These are phyloP conservation scores for Bromus sterilis DNA, from an alignment of 176 grass and related monocot genomes.

Conservation along the genomic window DNA sequence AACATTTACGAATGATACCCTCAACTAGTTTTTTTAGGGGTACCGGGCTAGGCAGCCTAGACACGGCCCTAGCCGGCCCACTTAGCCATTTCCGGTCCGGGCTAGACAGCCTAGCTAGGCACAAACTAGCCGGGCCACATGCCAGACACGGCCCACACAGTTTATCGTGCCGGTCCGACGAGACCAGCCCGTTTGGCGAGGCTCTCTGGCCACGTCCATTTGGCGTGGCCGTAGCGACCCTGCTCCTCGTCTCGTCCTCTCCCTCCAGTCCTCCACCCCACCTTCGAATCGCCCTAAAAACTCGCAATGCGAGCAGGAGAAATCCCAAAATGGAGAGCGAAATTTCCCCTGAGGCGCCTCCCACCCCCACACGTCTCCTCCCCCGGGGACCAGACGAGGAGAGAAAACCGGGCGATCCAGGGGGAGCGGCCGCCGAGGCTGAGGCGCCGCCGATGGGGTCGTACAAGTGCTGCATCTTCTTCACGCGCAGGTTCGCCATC, in stretches of 20 bases:
- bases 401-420: not conserved
- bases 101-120: too few species aligned
- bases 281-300: conserved; percentile 25
- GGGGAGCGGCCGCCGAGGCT: conserved; percentile 6
- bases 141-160: too few species aligned
- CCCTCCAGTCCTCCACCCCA: not conserved
- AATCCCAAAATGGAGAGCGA: conserved; percentile 23
- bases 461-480: conserved; percentile 85
- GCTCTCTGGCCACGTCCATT: too few species aligned
- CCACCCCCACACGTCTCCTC: conserved; percentile 21
- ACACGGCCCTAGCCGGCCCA: too few species aligned
- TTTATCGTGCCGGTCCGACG: too few species aligned
- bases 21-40: too few species aligned
- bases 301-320: conserved; percentile 11
- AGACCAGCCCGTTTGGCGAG: too few species aligned
- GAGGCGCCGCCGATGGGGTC: conserved; percentile 36
- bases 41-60: too few species aligned
- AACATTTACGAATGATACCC: too few species aligned
- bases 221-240: too few species aligned
- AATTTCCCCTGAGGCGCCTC: not conserved
- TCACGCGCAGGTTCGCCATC: conserved; percentile 62
- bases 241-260: not conserved
- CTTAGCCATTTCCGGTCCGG: too few species aligned
- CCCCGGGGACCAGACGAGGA: conserved; percentile 15
- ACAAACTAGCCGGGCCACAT: too few species aligned